Base-by-base conservation (phyloP, 768 basidiomycete species). In the Phanerodontia chrysosporium region DNA sequence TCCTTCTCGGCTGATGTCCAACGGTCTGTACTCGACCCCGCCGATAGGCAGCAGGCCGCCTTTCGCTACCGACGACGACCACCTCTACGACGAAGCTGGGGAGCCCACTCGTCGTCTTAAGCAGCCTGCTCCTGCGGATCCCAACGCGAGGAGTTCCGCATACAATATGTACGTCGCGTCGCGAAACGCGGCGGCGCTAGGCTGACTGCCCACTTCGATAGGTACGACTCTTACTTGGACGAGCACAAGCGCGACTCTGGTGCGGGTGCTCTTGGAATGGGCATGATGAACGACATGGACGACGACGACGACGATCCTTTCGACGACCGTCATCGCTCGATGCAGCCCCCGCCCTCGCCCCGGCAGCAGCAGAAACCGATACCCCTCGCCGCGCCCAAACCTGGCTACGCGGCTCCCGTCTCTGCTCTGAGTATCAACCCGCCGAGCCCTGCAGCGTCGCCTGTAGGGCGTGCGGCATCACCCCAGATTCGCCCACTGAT, bases 321-420 rank as follows among this genome's bases (percentile, higher is more conserved):
- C 65, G 68, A 74, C 53, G 69, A 71, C 55, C 59, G 35, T 53
- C 62, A 64, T 64, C 66, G 45, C 55, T 59, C 62, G 39, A 45
- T 51, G 45, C 21, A 25, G 22, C 30, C 32, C 18, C 52, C 35
- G 9, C 46, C 46, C 5, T 28, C 46, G 46, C 46, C 22, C 22
- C 58, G 60, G 18, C 63, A 55, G 49, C 67, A 65, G 62, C 65
- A 65, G 53, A 53, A 53, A 16, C 62, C 63, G 45, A 67, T 77
- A 48, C 76, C 79, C 9, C 82, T 90, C 61, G 87, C 83, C 3
- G 84, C 87, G 2, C 89, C 89, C 25, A 80, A 80, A 36, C 89
- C 89, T 3, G 89, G 89, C 6, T 91, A 91, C 64, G 82, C 86
- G 29, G 83, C 86, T 2, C 85, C 86, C 32, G 80, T 90, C 28